These are phyloP conservation scores for bread wheat (Triticum aestivum) DNA, from an alignment of 176 grass and related monocot species.

Conservation along the genomic window DNA sequence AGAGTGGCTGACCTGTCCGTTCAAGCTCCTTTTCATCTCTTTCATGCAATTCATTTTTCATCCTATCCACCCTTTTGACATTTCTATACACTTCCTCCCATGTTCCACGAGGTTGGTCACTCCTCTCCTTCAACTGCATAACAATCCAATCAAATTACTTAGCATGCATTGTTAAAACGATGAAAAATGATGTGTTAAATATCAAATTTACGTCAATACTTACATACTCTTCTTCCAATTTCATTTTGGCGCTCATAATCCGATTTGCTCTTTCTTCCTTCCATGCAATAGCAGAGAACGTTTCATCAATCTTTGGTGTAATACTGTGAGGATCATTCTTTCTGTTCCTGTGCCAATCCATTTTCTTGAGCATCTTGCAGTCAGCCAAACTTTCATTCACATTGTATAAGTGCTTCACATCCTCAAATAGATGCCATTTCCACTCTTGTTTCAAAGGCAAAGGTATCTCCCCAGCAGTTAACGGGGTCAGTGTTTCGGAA, in stretches of 20 bases:
- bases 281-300: constrained; percentile 66
- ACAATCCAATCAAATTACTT: constrained; percentile 22
- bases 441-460: constrained; percentile 70
- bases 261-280: constrained; percentile 78
- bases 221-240: constrained; percentile 85
- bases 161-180: neutral
- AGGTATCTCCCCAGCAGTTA: constrained; percentile 58
- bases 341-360: constrained; percentile 61
- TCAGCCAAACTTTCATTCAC: constrained; percentile 47
- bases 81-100: constrained; percentile 99
- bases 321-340: constrained; percentile 35
- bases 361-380: constrained; percentile 58
- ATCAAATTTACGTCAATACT: constrained; percentile 8
- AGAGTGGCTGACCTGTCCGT: constrained; percentile 89
- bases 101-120: constrained; percentile 75
- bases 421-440: constrained; percentile 78
- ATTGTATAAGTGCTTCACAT: constrained; percentile 47
- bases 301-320: constrained; percentile 54
- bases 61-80: constrained; percentile 80
- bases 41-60: constrained; percentile 91
- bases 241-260: constrained; percentile 49
- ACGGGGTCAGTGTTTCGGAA: constrained; percentile 60
- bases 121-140: constrained; percentile 90
- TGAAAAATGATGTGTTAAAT: neutral
- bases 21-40: constrained; percentile 94